Conservation (phyloP, 2,329 filamentous ascomycete species). For the Fusarium dlaminii region DNA sequence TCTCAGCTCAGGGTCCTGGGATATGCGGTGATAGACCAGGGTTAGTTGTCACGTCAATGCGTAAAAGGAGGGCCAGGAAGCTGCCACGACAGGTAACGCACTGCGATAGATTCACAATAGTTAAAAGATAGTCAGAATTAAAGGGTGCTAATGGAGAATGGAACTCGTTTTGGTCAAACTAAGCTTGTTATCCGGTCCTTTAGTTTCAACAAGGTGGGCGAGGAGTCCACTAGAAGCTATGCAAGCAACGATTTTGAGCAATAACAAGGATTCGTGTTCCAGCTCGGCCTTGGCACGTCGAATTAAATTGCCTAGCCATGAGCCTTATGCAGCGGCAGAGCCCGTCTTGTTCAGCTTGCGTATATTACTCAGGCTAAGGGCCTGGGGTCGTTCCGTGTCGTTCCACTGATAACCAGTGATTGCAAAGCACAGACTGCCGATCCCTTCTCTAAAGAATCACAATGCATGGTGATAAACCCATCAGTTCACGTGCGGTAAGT, state of each 20-base stretch:
- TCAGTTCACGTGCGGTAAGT: not conserved
- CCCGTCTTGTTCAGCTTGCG: not conserved
- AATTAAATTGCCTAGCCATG: not conserved
- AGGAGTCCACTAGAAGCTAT: not conserved
- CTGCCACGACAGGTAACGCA: not conserved
- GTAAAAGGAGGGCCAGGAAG: not conserved
- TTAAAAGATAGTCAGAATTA: not conserved
- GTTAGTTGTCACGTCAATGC: not conserved
- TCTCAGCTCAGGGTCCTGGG: not conserved
- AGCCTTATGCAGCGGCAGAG: not conserved
- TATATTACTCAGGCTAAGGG: not conserved
- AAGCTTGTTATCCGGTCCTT: not conserved
- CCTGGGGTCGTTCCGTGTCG: not conserved
- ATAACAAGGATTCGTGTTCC: not conserved
- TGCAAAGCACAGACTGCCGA: not conserved
- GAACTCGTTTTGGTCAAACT: not conserved
- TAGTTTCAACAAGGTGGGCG: not conserved
- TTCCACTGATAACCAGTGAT: not conserved
- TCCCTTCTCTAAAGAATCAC: not conserved
- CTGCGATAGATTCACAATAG: not conserved
- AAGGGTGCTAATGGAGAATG: not conserved
- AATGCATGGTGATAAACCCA: not conserved
- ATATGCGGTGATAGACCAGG: not conserved
- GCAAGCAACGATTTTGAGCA: not conserved
- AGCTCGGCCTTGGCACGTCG: not conserved